Evolutionary conservation across 352 stramenopile genomes (phyloP).

Genomic region (Pythium folliculosum): DNA sequence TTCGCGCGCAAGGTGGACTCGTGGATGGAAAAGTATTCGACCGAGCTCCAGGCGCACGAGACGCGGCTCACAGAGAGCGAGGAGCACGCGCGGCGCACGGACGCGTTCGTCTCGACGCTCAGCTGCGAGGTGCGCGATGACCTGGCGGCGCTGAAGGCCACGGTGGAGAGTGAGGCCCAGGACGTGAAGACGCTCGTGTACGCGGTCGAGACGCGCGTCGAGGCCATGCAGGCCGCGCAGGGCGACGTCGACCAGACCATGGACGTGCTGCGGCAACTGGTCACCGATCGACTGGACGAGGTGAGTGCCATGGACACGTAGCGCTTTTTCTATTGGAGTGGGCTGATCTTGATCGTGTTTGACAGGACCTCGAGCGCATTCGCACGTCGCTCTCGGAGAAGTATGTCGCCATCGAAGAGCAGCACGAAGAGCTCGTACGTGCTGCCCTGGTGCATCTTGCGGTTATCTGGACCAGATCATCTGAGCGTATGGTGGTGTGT

Average conservation of each 20-base stretch:
- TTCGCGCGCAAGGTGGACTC: conserved; percentile 45
- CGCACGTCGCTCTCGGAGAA: conserved; percentile 61
- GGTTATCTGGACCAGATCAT: background rate
- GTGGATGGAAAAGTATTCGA: conserved; percentile 74
- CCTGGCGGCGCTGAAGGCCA: conserved; percentile 24
- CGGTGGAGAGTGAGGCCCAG: conserved; percentile 42
- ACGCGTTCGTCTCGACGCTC: conserved; percentile 43
- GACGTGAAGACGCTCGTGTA: conserved; percentile 57
- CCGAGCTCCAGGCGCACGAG: conserved; percentile 42
- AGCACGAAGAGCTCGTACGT: conserved; percentile 45
- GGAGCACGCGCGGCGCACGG: conserved; percentile 44
- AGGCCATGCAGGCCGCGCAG: conserved; percentile 40
- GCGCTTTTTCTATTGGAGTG: background rate
- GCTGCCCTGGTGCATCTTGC: background rate
- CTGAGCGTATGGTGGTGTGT: background rate
- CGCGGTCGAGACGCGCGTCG: conserved; percentile 41
- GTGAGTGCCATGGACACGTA: conserved; percentile 21
- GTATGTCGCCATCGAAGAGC: conserved; percentile 46
- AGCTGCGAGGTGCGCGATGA: conserved; percentile 38
- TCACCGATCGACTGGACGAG: conserved; percentile 49
- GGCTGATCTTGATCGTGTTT: background rate
- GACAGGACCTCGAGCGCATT: conserved; percentile 58
- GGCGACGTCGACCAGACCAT: conserved; percentile 42
- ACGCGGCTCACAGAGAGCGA: conserved; percentile 35
- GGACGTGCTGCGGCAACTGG: conserved; percentile 41